phyloP scores from a whole-genome alignment of 768 basidiomycete species.

The Dentipellis fragilis region DNA sequence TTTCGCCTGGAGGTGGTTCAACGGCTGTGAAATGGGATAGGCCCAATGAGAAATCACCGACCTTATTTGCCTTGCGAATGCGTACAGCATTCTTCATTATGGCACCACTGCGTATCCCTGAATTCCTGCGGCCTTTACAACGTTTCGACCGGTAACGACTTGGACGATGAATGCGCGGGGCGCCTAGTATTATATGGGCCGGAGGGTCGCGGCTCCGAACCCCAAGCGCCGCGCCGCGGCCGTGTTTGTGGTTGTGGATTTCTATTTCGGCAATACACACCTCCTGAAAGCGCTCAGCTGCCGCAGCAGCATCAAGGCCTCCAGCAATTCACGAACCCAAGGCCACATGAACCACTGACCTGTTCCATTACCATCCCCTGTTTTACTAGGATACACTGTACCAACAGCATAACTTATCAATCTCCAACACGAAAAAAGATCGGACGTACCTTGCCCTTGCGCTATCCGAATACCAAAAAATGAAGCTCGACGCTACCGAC shows the following conservation, averaged over 20 bases:
- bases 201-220: no score
- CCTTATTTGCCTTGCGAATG: constrained; percentile 12
- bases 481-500: constrained; percentile 95
- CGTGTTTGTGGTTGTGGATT: not conserved
- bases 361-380: no score
- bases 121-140: no score
- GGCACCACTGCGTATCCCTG: no score
- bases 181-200: no score
- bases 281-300: not conserved
- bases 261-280: not conserved
- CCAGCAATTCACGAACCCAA: not conserved
- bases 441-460: not conserved
- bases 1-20: constrained; percentile 2
- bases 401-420: no score
- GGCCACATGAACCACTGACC: no score
- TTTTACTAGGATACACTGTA: no score
- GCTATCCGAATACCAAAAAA: constrained; percentile 21
- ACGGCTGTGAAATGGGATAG: not conserved
- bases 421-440: no score
- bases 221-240: no score
- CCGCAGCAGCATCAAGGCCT: not conserved
- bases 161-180: no score
- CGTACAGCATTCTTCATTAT: constrained; percentile 1
- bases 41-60: not conserved
- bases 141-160: no score